Evolutionary conservation across 1,139 yeast genomes (phyloP).

Genomic region (Waltiozyma sp.): DNA sequence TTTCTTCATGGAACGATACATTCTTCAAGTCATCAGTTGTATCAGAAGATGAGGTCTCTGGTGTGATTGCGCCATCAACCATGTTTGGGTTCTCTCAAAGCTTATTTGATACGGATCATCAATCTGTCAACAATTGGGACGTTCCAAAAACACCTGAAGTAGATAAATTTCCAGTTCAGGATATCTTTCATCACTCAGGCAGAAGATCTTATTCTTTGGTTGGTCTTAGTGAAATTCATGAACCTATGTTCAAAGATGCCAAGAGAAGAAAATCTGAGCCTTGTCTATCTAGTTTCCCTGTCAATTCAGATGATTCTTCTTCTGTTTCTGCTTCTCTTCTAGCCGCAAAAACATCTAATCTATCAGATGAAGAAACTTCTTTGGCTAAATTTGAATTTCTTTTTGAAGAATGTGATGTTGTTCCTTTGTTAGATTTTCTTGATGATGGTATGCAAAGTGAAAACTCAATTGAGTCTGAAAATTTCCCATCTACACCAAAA

Average conservation of each 20-base stretch:
- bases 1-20: neutral
- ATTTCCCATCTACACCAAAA: neutral
- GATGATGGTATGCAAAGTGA: neutral
- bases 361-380: neutral
- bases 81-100: neutral
- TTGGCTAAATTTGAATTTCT: neutral
- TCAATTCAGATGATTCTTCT: neutral
- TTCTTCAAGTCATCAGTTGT: neutral
- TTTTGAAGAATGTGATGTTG: neutral
- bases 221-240: neutral
- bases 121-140: neutral
- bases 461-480: neutral
- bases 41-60: neutral
- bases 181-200: neutral
- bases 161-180: neutral
- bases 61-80: neutral
- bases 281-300: slow-evolving; percentile 1
- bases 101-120: neutral
- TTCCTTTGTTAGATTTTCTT: neutral
- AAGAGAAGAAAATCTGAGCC: slow-evolving; percentile 18
- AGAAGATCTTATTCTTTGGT: neutral
- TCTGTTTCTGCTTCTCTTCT: neutral
- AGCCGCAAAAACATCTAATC: neutral
- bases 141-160: neutral
- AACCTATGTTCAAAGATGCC: neutral